These are phyloP conservation scores for Pyracantha coccinea DNA, from an alignment of 331 rosid genomes.

Conservation along the genomic window DNA sequence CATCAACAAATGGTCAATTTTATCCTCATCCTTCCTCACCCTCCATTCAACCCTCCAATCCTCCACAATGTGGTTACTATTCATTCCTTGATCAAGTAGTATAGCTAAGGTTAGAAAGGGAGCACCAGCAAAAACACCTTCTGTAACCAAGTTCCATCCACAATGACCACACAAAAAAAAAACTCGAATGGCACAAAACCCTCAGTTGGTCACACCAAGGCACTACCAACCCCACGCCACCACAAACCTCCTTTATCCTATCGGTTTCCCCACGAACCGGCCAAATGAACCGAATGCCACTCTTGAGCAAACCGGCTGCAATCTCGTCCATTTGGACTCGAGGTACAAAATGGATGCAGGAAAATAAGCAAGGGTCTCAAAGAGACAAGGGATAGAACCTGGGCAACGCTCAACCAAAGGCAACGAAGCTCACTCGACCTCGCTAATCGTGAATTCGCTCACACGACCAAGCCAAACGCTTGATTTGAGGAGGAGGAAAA, in stretches of 20 bases:
- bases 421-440: too few relatives aligned
- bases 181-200: not conserved
- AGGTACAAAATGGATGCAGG: not conserved
- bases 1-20: not conserved
- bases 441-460: too few relatives aligned
- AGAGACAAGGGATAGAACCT: too few relatives aligned
- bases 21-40: conserved; percentile 4
- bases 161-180: not conserved
- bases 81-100: conserved; percentile 24
- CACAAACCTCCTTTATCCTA: not conserved
- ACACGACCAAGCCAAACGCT: too few relatives aligned
- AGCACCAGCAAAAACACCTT: not conserved
- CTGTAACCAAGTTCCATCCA: not conserved
- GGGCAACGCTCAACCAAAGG: too few relatives aligned
- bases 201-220: not conserved
- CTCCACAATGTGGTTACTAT: conserved; percentile 28
- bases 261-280: not conserved
- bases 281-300: not conserved
- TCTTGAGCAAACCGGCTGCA: not conserved
- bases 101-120: conserved; percentile 28
- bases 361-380: too few relatives aligned
- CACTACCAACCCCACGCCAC: not conserved
- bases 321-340: not conserved
- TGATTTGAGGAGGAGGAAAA: too few relatives aligned
- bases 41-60: conserved; percentile 37